Evolutionary conservation across 2,329 filamentous ascomycete species (phyloP), one percentile per base, ranked within the genome.

Genomic region (Fusarium equiseti): DNA sequence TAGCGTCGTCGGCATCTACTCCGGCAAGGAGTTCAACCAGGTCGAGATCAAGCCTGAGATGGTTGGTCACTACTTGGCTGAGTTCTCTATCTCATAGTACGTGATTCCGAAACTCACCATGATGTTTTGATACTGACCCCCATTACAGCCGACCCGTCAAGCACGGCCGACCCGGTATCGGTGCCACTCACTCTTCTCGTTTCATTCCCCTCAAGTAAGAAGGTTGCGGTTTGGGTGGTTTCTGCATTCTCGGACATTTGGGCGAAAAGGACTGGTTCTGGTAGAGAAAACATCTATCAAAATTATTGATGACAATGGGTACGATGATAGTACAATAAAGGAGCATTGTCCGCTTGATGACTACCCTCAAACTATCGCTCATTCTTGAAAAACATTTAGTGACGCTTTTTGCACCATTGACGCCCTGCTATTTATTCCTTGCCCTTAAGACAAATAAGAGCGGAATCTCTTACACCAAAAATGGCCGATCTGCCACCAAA

Each of bases 121-220:
- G 22, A 13, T 6, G 20, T 6, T 8, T 18, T 32, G 20, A 51
- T 67, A 72, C 89, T 92, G 83, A 92, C 85, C 78, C 76, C 61
- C 51, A 11, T 52, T 43, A 66, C 80, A 97, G 94, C 93, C 95
- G 95, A 89, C 96, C 96, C 82, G 96, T 99, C 92, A 99, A 98
- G 93, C 96, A 99, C 92, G 96, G 96, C 91, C 90, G 96, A 86
- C 96, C 96, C 82, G 96, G 96, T 98, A 99, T 99, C 83, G 96
- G 96, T 97, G 96, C 96, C 82, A 99, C 96, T 80, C 95, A 99
- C 93, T 98, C 95, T 89, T 99, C 96, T 86, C 94, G 96, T 91
- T 99, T 99, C 92, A 99, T 99, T 90, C 96, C 96, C 86, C 92
- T 99, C 86, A 99, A 99, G 90, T 98, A 98, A 90, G 87, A 96